Evolutionary conservation across 2,329 filamentous ascomycete genomes (phyloP), one percentile per base, ranked within the genome.

Genomic region (Orbilia ellipsospora): DNA sequence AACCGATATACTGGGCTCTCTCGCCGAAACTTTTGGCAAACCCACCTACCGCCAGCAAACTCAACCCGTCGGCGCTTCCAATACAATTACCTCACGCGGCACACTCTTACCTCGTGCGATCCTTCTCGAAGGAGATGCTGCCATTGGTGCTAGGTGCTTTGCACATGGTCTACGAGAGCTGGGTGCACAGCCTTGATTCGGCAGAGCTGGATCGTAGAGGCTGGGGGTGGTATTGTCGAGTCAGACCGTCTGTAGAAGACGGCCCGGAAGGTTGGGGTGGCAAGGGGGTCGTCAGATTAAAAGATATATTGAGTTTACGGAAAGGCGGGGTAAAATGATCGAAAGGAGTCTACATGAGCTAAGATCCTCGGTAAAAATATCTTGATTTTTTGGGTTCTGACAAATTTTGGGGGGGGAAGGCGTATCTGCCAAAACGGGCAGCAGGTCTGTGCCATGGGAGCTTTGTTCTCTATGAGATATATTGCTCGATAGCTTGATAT

Each of bases 221-320:
- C 20, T 76, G 73, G 73, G 52, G 56, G 16, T 76, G 73, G 73
- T 76, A 76, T 59, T 54, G 51, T 45, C 60, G 15, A 26, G 60
- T 76, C 15, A 60, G 73, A 45, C 73, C 70, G 16, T 20, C 42
- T 42, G 65, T 76, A 50, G 73, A 65, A 26, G 73, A 76, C 48
- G 73, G 70, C 28, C 73, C 64, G 40, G 73, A 68, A 36, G 73
- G 73, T 18, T 76, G 73, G 73, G 73, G 73, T 55, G 73, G 65
- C 4, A 76, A 55, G 61, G 73, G 64, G 15, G 44, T 23, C 18
- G 66, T 76, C 40, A 65, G 59, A 36, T 45, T 76, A 18, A 66
- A 60, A 51, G 61, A 76, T 45, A 61, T 76, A 28, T 36, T 76
- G 50, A 42, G 31, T 28, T 16, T 76, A 10, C 60, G 50, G 72